phyloP scores from a whole-genome alignment of 768 basidiomycete genomes.

The Daedaleopsis sinensis region DNA sequence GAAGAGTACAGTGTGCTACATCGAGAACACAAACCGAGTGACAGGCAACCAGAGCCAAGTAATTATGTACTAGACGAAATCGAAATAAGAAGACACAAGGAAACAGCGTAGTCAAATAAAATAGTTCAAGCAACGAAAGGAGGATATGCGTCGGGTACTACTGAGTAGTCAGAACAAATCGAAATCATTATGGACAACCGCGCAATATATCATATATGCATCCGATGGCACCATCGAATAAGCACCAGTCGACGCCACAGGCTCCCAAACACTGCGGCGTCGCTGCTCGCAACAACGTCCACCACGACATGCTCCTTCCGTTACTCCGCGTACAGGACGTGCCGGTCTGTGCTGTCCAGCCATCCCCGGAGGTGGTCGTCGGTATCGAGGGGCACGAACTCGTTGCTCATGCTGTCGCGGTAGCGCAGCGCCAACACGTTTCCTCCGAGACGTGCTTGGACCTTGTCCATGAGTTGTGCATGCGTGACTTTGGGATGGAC shows the following conservation, averaged over 20 bases:
- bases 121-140: slow-evolving; percentile 22
- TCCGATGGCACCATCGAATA: not conserved
- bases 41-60: not conserved
- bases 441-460: slow-evolving; percentile 81
- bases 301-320: not conserved
- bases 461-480: slow-evolving; percentile 87
- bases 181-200: slow-evolving; percentile 14
- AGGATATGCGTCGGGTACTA: slow-evolving; percentile 7
- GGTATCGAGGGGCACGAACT: slow-evolving; percentile 61
- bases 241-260: not conserved
- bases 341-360: slow-evolving; percentile 80
- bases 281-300: not conserved
- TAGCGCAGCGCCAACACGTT: slow-evolving; percentile 73
- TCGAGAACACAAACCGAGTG: slow-evolving; percentile 8
- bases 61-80: not conserved
- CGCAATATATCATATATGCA: slow-evolving; percentile 6
- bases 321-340: slow-evolving; percentile 81
- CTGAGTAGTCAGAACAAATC: slow-evolving; percentile 3
- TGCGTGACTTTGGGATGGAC: slow-evolving; percentile 92
- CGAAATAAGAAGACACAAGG: slow-evolving; percentile 6
- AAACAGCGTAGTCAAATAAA: slow-evolving; percentile 27
- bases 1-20: slow-evolving; percentile 19
- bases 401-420: slow-evolving; percentile 72
- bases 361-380: slow-evolving; percentile 71
- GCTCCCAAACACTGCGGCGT: not conserved